phyloP scores from a whole-genome alignment of 768 basidiomycete species.

The Psilocybe cubensis region DNA sequence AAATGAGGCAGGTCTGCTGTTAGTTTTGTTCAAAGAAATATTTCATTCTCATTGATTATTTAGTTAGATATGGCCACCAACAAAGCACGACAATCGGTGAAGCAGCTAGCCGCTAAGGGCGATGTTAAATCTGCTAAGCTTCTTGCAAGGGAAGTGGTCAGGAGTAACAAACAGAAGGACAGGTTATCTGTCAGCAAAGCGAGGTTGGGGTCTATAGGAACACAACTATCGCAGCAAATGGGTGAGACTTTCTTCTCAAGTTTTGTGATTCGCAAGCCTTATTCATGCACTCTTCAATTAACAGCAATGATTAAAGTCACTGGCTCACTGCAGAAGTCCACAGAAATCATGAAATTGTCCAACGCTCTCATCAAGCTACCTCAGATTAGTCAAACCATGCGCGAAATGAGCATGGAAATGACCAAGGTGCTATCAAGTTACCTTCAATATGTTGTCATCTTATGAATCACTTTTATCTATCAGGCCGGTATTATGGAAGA shows the following conservation, averaged over 20 bases:
- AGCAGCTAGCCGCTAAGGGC: slow-evolving; percentile 88
- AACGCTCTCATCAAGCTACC: slow-evolving; percentile 91
- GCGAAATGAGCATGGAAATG: slow-evolving; percentile 99
- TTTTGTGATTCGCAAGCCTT: neutral
- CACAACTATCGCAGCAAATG: slow-evolving; percentile 89
- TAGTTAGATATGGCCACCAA: slow-evolving; percentile 83
- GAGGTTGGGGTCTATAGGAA: slow-evolving; percentile 85
- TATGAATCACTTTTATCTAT: neutral
- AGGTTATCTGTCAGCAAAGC: slow-evolving; percentile 92
- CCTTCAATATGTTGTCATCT: neutral
- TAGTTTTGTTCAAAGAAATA: slow-evolving; percentile 15
- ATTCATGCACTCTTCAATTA: slow-evolving; percentile 6
- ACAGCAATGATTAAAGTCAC: slow-evolving; percentile 96
- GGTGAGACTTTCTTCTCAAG: slow-evolving; percentile 52
- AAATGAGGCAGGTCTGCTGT: slow-evolving; percentile 88
- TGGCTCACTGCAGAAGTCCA: slow-evolving; percentile 96
- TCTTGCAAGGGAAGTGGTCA: slow-evolving; percentile 91
- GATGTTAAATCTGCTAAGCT: slow-evolving; percentile 93
- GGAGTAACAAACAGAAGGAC: slow-evolving; percentile 94
- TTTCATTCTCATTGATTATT: slow-evolving; percentile 14
- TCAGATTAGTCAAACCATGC: slow-evolving; percentile 91
- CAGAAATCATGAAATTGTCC: slow-evolving; percentile 99
- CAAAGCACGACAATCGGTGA: slow-evolving; percentile 82
- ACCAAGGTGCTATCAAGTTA: slow-evolving; percentile 64
- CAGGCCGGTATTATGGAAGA: slow-evolving; percentile 98